These are phyloP conservation scores for Colletotrichum chrysophilum DNA, from an alignment of 2,329 filamentous ascomycete species.

Conservation along the genomic window DNA sequence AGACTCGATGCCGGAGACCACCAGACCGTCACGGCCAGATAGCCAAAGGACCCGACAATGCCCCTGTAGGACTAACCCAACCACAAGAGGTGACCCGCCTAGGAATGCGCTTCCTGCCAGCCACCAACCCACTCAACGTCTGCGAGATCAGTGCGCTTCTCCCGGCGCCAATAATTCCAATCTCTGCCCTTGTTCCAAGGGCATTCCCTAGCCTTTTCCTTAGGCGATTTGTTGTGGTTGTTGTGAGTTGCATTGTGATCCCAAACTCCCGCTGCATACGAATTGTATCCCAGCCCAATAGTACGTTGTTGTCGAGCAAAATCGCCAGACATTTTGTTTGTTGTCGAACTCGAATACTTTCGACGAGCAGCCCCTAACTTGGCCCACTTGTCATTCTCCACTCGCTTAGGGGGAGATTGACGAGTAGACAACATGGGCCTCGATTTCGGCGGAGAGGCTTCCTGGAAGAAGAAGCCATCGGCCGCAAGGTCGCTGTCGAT, in stretches of 20 bases:
- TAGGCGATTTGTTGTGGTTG: slow-evolving; percentile 43
- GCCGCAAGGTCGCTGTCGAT: slow-evolving; percentile 70
- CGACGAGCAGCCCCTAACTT: slow-evolving; percentile 85
- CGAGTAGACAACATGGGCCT: slow-evolving; percentile 32
- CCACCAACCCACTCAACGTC: slow-evolving; percentile 95
- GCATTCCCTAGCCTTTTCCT: slow-evolving; percentile 57
- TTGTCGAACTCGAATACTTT: slow-evolving; percentile 60
- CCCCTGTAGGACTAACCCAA: slow-evolving; percentile 46
- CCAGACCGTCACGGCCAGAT: background rate
- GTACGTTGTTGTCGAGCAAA: slow-evolving; percentile 53
- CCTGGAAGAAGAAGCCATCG: slow-evolving; percentile 77
- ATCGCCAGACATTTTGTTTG: slow-evolving; percentile 56
- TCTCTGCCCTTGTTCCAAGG: slow-evolving; percentile 65
- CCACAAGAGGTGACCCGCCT: slow-evolving; percentile 62
- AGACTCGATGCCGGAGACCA: background rate
- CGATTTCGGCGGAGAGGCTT: slow-evolving; percentile 50
- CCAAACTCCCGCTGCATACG: slow-evolving; percentile 53
- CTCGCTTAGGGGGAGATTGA: slow-evolving; percentile 72
- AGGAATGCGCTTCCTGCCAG: slow-evolving; percentile 69
- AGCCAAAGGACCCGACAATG: background rate
- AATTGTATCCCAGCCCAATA: slow-evolving; percentile 52
- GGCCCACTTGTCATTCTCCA: slow-evolving; percentile 81
- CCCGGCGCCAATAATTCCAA: slow-evolving; percentile 65
- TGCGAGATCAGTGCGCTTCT: slow-evolving; percentile 70
- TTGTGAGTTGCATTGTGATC: slow-evolving; percentile 44